Percentiles rank a stretch among this genome's conserved stretches.
phyloP scores from a whole-genome alignment of 2,329 filamentous ascomycete species.

The Zarea fungicola region DNA sequence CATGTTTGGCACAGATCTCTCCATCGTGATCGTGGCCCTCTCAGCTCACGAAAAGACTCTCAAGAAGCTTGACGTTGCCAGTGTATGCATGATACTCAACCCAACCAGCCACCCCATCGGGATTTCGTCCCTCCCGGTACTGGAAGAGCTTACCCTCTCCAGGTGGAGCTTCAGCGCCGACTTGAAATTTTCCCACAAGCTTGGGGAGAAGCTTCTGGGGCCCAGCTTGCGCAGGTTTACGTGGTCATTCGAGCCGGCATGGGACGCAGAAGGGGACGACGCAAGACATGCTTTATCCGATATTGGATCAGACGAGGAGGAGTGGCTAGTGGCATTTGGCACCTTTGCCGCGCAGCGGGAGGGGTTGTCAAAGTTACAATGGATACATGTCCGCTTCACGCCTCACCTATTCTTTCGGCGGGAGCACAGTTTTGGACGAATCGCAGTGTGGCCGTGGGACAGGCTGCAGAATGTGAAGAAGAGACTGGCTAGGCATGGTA shows the following conservation, averaged over 20 bases:
- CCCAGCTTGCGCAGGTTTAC: background rate
- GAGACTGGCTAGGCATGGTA: background rate
- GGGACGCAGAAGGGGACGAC: background rate
- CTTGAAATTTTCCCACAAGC: background rate
- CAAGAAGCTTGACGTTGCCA: background rate
- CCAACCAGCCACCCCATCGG: background rate
- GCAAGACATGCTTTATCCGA: background rate
- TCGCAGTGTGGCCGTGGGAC: conserved; percentile 3
- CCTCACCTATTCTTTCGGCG: background rate
- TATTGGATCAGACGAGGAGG: conserved; percentile 2
- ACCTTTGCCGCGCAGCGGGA: background rate
- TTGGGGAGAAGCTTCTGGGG: background rate
- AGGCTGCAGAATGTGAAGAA: background rate
- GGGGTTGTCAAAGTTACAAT: background rate
- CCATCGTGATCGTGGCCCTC: too few relatives aligned
- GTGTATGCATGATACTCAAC: background rate
- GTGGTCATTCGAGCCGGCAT: background rate
- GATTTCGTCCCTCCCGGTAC: background rate
- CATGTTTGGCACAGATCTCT: too few relatives aligned
- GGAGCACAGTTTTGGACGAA: conserved; percentile 2
- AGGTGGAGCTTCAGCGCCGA: background rate
- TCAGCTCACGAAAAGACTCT: too few relatives aligned
- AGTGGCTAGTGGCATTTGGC: conserved; percentile 1
- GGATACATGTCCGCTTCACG: background rate
- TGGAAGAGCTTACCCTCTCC: background rate